These are phyloP conservation scores for Diaporthe vexans DNA, from an alignment of 2,329 filamentous ascomycete species.

Conservation along the genomic window DNA sequence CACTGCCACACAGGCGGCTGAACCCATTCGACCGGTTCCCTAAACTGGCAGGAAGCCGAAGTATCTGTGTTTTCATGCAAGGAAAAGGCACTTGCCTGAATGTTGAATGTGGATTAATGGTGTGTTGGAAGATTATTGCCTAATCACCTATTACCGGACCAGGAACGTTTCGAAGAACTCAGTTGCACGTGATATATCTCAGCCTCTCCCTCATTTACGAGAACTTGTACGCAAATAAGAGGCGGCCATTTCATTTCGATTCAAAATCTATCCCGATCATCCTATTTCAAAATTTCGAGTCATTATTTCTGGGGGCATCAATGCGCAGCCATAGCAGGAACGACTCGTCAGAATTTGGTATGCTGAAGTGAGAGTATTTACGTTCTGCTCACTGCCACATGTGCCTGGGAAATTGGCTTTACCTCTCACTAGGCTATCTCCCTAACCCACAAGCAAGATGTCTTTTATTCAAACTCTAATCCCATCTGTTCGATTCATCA, in stretches of 20 bases:
- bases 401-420: background rate
- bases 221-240: background rate
- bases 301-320: background rate
- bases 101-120: background rate
- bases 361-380: background rate
- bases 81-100: background rate
- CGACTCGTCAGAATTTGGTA: background rate
- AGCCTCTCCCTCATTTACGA: background rate
- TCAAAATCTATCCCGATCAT: background rate
- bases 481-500: conserved; percentile 5
- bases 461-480: conserved; percentile 4
- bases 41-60: background rate
- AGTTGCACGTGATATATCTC: background rate
- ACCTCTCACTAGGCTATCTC: background rate
- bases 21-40: too few species aligned
- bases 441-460: background rate
- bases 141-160: background rate
- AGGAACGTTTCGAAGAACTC: too few species aligned
- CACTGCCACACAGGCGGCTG: background rate
- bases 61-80: too few species aligned
- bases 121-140: background rate
- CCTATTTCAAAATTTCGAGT: background rate
- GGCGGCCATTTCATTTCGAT: background rate
- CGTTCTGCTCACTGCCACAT: background rate
- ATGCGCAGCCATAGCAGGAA: background rate